Percentiles rank a stretch among this genome's conserved stretches.
phyloP scores from a whole-genome alignment of 2,329 filamentous ascomycete species.

The Claviceps purpurea region DNA sequence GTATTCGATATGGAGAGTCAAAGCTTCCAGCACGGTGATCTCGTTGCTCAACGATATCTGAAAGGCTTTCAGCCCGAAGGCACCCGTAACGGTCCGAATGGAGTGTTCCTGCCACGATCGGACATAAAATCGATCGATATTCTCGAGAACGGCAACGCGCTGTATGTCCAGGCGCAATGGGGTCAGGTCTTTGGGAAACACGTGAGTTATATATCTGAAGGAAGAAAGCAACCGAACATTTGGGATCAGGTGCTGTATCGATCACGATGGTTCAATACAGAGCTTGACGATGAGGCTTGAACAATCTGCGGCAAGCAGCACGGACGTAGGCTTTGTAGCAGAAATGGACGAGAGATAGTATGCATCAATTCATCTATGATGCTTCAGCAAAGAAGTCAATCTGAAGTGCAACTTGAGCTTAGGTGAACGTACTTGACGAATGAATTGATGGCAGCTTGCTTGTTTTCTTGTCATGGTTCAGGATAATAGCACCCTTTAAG shows the following conservation, averaged over 20 bases:
- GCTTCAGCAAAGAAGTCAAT: no score
- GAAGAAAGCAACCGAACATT: not conserved
- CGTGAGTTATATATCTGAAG: not conserved
- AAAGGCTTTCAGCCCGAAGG: not conserved
- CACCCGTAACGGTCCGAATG: not conserved
- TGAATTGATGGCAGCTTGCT: no score
- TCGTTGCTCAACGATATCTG: not conserved
- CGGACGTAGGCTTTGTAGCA: not conserved
- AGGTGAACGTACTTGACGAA: no score
- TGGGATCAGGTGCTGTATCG: not conserved
- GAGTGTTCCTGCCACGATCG: not conserved
- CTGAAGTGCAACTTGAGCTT: no score
- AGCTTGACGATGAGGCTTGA: not conserved
- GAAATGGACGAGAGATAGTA: no score
- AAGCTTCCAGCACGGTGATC: not conserved
- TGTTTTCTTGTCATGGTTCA: no score
- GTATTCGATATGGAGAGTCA: not conserved
- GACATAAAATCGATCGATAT: slow-evolving; percentile 1
- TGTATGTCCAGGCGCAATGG: slow-evolving; percentile 3
- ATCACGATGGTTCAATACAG: slow-evolving; percentile 1
- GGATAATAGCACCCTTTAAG: no score
- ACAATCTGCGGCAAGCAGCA: not conserved
- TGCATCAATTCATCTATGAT: no score
- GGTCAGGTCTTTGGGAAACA: not conserved
- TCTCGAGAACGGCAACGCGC: not conserved